Evolutionary conservation across 1,139 yeast genomes (phyloP).

Genomic region (Pichia sp.): DNA sequence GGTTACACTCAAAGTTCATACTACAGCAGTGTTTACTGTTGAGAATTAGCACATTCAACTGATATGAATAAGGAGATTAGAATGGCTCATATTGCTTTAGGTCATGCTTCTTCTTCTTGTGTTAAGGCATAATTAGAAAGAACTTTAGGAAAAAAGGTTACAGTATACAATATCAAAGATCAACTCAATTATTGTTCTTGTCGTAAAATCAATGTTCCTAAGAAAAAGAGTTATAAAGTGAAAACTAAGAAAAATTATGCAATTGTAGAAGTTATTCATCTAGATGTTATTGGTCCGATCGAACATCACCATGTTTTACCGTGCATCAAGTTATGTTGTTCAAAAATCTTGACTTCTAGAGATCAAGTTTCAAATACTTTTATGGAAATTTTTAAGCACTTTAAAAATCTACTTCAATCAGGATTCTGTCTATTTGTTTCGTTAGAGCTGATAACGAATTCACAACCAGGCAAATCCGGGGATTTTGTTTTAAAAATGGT

Average conservation of each 20-base stretch:
- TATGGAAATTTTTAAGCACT: background rate
- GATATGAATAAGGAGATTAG: background rate
- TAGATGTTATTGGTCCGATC: constrained; percentile 4
- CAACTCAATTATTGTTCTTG: background rate
- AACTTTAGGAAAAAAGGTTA: background rate
- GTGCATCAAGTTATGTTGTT: constrained; percentile 2
- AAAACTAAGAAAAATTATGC: background rate
- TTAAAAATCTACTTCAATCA: background rate
- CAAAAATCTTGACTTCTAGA: constrained; percentile 3
- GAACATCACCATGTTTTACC: background rate
- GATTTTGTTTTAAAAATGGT: constrained; percentile 1
- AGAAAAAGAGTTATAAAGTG: constrained; percentile 1
- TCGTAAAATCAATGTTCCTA: background rate
- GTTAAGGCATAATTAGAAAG: constrained; percentile 1
- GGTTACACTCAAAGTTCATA: background rate
- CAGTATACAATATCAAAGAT: background rate
- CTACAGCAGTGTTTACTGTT: background rate
- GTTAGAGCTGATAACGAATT: constrained; percentile 7
- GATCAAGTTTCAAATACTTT: constrained; percentile 1
- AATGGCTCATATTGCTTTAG: constrained; percentile 2
- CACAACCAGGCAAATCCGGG: background rate
- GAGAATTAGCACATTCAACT: background rate
- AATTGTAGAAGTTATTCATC: constrained; percentile 1
- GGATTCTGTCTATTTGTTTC: constrained; percentile 3
- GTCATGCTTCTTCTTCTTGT: constrained; percentile 1